Evolutionary conservation across 2,329 filamentous ascomycete species (phyloP).

Genomic region (Monosporascus sp.): DNA sequence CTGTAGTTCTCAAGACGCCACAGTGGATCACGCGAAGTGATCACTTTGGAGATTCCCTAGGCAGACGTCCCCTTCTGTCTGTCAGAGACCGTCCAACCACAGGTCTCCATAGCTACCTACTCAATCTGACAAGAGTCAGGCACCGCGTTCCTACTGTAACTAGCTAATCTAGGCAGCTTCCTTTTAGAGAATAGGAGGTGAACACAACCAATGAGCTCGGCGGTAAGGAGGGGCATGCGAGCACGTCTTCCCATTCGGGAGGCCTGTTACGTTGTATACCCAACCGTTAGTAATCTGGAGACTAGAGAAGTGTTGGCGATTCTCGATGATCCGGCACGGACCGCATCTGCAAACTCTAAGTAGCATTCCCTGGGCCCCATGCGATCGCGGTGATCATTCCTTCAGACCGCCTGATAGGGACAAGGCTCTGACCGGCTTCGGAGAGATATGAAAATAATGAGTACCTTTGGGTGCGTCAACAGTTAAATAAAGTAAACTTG

Average conservation of each 20-base stretch:
- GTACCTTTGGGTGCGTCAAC: background rate
- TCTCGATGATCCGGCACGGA: background rate
- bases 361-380: background rate
- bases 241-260: background rate
- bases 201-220: background rate
- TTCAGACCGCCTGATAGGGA: background rate
- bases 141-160: background rate
- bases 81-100: background rate
- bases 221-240: background rate
- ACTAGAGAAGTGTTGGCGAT: background rate
- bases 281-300: background rate
- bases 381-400: background rate
- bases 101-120: background rate
- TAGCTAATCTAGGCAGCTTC: background rate
- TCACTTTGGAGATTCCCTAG: background rate
- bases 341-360: background rate
- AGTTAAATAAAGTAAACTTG: background rate
- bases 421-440: background rate
- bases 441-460: background rate
- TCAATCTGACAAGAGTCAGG: background rate
- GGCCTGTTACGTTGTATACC: background rate
- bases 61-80: background rate
- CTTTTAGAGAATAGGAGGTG: background rate
- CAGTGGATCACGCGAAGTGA: background rate
- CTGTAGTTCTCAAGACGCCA: too few species aligned